Evolutionary conservation across 2,329 filamentous ascomycete species (phyloP).

Genomic region (Epichloe typhina): DNA sequence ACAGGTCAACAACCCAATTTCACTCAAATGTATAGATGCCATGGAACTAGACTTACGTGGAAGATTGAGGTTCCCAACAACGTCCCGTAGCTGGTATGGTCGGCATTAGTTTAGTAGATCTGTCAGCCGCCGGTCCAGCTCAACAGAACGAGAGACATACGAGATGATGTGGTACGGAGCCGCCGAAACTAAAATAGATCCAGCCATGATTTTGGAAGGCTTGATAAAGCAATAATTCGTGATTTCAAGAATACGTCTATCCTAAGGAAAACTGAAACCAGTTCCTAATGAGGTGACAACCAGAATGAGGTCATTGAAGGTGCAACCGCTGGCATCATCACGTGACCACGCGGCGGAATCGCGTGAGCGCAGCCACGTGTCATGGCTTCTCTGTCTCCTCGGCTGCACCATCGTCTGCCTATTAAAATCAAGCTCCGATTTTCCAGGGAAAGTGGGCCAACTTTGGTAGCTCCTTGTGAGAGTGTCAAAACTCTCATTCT

Average conservation of each 20-base stretch:
- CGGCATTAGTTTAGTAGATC: constrained; percentile 9
- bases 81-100: constrained; percentile 62
- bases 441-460: neutral
- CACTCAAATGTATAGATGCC: neutral
- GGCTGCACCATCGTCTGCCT: constrained; percentile 9
- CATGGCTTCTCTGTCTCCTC: neutral
- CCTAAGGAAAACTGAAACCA: neutral
- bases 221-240: neutral
- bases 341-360: constrained; percentile 18
- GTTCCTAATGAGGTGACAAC: neutral
- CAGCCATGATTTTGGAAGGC: constrained; percentile 24
- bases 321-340: constrained; percentile 9
- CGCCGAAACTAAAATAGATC: constrained; percentile 44
- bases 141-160: constrained; percentile 28
- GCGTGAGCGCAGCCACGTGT: constrained; percentile 11
- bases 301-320: constrained; percentile 3
- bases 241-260: neutral
- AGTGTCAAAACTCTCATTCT: neutral
- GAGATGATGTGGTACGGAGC: constrained; percentile 67
- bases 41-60: constrained; percentile 39
- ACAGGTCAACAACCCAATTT: neutral
- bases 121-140: neutral
- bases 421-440: neutral
- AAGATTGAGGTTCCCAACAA: constrained; percentile 79
- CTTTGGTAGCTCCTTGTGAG: neutral